Base-by-base conservation (phyloP, 768 basidiomycete species). In the Boletus edulis region DNA sequence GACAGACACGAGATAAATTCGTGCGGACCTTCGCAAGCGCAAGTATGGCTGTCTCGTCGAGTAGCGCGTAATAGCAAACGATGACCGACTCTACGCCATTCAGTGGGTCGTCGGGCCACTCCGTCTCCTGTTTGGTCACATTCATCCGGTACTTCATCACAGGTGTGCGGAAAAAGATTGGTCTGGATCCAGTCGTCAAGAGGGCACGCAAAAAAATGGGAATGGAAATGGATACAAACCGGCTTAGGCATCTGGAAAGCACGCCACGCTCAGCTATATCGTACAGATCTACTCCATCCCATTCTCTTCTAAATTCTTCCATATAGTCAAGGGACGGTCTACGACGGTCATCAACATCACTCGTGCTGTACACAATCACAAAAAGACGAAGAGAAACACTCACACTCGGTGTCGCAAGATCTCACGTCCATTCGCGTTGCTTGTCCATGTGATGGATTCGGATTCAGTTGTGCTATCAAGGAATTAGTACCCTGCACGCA, bases 281-380 rank as follows among this genome's bases (percentile, higher is more conserved):
- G 14, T 52, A 44, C 17, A 44, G 38, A 40, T 51, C 53, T 22
- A 57, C 48, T 3, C 18, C 24, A 11, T 4, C 18, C 42, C 32
- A 20, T 37, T 34, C 42, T 12, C 18, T 20, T 34, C 27, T 42
- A 31, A 35, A 42, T 32, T 38, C 49, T 4, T 57, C 58, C 34
- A 57, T 5, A 24, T 42, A 37, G 20, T 51, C 49, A 7, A 55
- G 15, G 38, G 50, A 63, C 2, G 52, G 53, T 11, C 62, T 63
- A 34, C 4, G 5, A 4, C 29, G 50, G n/a, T 4, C 15, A n/a
- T 47, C 38, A 56, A 5, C 43, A 24, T 56, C 41, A 11, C 22
- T 39, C 29, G 20, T 17, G 5, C 14, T 15, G 2, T 31, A 15
- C 14, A 15, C 13, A 10, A 31, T 55, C 44, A 18, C 14, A 9